phyloP scores from a whole-genome alignment of 371 early-diverging fungal genomes.

The Apophysomyces trapeziformis region DNA sequence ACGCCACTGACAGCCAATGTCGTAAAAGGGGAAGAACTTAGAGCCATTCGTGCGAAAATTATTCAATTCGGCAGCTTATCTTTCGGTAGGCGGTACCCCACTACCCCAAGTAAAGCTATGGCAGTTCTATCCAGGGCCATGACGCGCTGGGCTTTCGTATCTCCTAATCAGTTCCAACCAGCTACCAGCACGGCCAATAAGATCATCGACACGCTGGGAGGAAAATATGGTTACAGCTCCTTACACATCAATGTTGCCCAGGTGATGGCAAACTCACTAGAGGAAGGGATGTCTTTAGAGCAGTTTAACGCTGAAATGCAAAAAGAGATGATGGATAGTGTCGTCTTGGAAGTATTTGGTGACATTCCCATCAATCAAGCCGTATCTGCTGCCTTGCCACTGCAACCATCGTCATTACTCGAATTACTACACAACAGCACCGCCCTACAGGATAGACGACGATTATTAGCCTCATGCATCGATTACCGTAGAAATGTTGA shows the following conservation, averaged over 20 bases:
- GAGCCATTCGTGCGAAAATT: not conserved
- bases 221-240: conserved; percentile 9
- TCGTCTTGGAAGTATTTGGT: conserved; percentile 30
- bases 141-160: not conserved
- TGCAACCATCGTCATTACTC: conserved; percentile 22
- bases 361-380: conserved; percentile 41
- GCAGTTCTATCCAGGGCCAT: conserved; percentile 10
- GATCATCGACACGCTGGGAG: conserved; percentile 18
- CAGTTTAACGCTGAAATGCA: conserved; percentile 1
- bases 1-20: conserved; percentile 4
- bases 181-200: conserved; percentile 8
- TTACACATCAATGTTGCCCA: conserved; percentile 6
- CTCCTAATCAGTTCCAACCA: conserved; percentile 15
- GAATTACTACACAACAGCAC: conserved; percentile 2
- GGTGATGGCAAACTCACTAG: not conserved
- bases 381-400: conserved; percentile 29
- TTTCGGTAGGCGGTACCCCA: not conserved
- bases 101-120: not conserved
- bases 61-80: conserved; percentile 13
- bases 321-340: conserved; percentile 20
- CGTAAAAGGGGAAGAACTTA: conserved; percentile 2
- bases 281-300: not conserved
- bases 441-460: not conserved
- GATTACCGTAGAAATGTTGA: conserved; percentile 26
- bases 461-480: conserved; percentile 28